Conservation (phyloP, 345 rosid genomes). For the Arabidopsis thaliana region DNA sequence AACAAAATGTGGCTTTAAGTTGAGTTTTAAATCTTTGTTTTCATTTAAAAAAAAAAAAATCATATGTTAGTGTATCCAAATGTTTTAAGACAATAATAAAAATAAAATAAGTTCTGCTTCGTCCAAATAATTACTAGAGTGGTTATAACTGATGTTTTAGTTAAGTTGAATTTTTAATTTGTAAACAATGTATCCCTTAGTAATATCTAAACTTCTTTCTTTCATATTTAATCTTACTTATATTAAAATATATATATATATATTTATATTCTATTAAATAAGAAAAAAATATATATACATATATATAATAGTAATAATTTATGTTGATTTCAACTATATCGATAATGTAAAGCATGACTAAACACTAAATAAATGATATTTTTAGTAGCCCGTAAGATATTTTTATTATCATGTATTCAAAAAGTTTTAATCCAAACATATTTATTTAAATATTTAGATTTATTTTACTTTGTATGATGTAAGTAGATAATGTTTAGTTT, state of each 20-base stretch:
- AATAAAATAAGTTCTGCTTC: background rate
- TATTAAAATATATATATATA: too few relatives aligned
- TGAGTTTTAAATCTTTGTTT: background rate
- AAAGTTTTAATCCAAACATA: background rate
- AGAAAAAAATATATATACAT: too few relatives aligned
- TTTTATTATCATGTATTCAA: background rate
- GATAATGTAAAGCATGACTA: background rate
- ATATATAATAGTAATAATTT: background rate
- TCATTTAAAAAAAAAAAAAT: background rate
- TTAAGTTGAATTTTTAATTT: too few relatives aligned
- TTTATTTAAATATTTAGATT: background rate
- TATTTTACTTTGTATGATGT: background rate
- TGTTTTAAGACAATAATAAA: background rate
- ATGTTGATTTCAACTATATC: background rate
- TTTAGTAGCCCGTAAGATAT: background rate
- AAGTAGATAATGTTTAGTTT: background rate
- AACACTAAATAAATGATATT: background rate
- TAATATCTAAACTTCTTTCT: too few relatives aligned
- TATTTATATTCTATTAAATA: too few relatives aligned
- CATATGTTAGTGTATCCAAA: background rate
- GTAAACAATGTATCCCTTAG: too few relatives aligned
- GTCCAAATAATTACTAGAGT: background rate
- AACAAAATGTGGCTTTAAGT: background rate
- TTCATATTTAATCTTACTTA: too few relatives aligned
- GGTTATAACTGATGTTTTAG: background rate